These are phyloP conservation scores for Alopecurus myosuroides DNA, from an alignment of 176 grass and related monocot genomes.

Conservation along the genomic window DNA sequence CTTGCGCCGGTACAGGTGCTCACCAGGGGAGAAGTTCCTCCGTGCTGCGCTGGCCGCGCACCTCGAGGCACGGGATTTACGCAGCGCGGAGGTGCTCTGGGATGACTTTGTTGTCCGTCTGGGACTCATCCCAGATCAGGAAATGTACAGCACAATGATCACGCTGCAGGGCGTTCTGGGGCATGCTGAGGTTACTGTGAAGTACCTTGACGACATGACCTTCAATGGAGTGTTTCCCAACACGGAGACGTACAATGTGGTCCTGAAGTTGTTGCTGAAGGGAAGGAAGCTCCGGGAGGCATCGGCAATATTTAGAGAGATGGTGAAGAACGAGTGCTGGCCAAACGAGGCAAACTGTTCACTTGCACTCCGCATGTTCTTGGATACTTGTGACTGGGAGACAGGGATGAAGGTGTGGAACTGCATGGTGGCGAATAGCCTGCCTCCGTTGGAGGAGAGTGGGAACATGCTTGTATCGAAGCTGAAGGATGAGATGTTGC, in stretches of 20 bases:
- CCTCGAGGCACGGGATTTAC: constrained; percentile 26
- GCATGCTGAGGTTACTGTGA: constrained; percentile 21
- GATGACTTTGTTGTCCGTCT: constrained; percentile 30
- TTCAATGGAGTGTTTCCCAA: constrained; percentile 66
- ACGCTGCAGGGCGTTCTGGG: constrained; percentile 38
- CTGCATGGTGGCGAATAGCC: constrained; percentile 59
- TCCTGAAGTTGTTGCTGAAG: constrained; percentile 54
- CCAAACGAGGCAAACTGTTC: constrained; percentile 46
- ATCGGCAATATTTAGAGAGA: constrained; percentile 63
- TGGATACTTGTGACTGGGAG: constrained; percentile 53
- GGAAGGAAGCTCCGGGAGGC: constrained; percentile 52
- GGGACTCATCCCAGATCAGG: constrained; percentile 40
- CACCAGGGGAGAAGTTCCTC: constrained; percentile 71
- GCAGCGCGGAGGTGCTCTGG: constrained; percentile 44
- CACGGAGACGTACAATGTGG: constrained; percentile 45
- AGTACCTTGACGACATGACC: constrained; percentile 70
- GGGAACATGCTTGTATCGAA: constrained; percentile 70
- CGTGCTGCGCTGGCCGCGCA: constrained; percentile 34
- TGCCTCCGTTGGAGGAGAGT: constrained; percentile 56
- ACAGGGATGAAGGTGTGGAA: constrained; percentile 66
- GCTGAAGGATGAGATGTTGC: constrained; percentile 52
- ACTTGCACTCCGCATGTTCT: constrained; percentile 40
- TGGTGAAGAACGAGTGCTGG: constrained; percentile 72
- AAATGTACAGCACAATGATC: constrained; percentile 75
- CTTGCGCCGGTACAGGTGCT: constrained; percentile 42